Base-by-base conservation (phyloP, 2,329 filamentous ascomycete species). In the Trichothecium roseum region DNA sequence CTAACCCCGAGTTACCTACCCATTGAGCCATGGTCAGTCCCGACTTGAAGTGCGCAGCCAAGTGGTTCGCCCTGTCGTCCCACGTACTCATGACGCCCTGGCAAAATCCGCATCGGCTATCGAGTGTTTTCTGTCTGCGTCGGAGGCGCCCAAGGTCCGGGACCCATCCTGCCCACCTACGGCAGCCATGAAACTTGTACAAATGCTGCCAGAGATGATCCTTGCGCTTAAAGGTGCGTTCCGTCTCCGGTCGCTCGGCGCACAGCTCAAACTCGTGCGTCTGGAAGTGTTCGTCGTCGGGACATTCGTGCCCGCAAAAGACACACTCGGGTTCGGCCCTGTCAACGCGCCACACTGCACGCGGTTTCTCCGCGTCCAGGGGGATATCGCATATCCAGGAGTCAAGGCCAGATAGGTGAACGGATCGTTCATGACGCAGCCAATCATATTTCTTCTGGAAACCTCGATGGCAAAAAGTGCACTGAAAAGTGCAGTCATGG, bases 311-410 rank as follows among this genome's bases (percentile, higher is more conserved):
- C 1, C 61, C 61, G 34, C 60, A 64, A 24, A 63, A 62, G 15
- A 59, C 43, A 38, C 61, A 64, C 16, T 59, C 52, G 0, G 59
- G 54, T 8, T 59, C 55, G 5, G 58, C 62, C 14, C 66, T 62
- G 13, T 60, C 56, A 30, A 70, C 61, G 4, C 69, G 62, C 42
- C 72, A 64, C 3, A 71, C 60, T 1, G 68, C 58, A 2, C 64
- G 52, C 0, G 72, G 47, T 36, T 59, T 50, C n/a, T 48, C 46
- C 2, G 45, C 37, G 1, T 49, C 43, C 4, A 57, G 39, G 4
- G 58, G 57, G 2, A 56, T 59, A 0, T 63, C 62, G 42, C 74
- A 78, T 5, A 74, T 62, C 65, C 64, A 73, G 0, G 51, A 54
- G 27, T 56, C 52, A 5, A 57, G 53, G 1, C 54, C 53, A 4